Percentiles rank a stretch among this genome's conserved stretches.
phyloP scores from a whole-genome alignment of 495 filamentous ascomycete species.

The Evernia prunastri region DNA sequence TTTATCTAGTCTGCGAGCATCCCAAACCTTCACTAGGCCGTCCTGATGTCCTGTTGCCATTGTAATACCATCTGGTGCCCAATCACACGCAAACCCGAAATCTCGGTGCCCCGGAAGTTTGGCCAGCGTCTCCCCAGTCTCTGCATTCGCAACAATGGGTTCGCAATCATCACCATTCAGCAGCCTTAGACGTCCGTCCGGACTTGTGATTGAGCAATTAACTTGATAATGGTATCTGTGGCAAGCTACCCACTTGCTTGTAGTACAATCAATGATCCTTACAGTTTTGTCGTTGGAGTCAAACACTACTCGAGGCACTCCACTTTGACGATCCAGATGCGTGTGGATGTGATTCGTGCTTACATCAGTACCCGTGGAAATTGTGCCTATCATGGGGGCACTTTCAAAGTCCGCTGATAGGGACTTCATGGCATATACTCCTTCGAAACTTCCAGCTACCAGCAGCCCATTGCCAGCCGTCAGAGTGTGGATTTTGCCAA shows the following conservation, averaged over 20 bases:
- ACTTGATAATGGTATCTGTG: slow-evolving; percentile 60
- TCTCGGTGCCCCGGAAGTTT: slow-evolving; percentile 66
- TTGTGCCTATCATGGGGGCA: slow-evolving; percentile 51
- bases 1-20: slow-evolving; percentile 65
- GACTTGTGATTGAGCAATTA: slow-evolving; percentile 79
- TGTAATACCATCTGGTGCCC: slow-evolving; percentile 82
- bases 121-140: slow-evolving; percentile 50
- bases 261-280: slow-evolving; percentile 65
- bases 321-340: slow-evolving; percentile 51
- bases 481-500: slow-evolving; percentile 60
- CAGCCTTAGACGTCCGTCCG: slow-evolving; percentile 71
- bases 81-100: slow-evolving; percentile 83
- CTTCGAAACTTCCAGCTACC: slow-evolving; percentile 73
- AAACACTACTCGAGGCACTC: slow-evolving; percentile 64
- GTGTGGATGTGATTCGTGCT: slow-evolving; percentile 87
- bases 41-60: slow-evolving; percentile 92
- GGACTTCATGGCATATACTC: slow-evolving; percentile 66
- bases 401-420: slow-evolving; percentile 43
- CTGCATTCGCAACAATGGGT: slow-evolving; percentile 57
- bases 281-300: slow-evolving; percentile 76
- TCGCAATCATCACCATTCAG: slow-evolving; percentile 62
- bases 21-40: slow-evolving; percentile 75
- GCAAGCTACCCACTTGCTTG: slow-evolving; percentile 56
- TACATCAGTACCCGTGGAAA: slow-evolving; percentile 53
- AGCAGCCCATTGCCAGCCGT: slow-evolving; percentile 59